A percentile compares a stretch with the other conserved stretches of the same genome.
These are phyloP conservation scores for Colletotrichum sublineola DNA, from an alignment of 2,329 filamentous ascomycete genomes.

Conservation along the genomic window DNA sequence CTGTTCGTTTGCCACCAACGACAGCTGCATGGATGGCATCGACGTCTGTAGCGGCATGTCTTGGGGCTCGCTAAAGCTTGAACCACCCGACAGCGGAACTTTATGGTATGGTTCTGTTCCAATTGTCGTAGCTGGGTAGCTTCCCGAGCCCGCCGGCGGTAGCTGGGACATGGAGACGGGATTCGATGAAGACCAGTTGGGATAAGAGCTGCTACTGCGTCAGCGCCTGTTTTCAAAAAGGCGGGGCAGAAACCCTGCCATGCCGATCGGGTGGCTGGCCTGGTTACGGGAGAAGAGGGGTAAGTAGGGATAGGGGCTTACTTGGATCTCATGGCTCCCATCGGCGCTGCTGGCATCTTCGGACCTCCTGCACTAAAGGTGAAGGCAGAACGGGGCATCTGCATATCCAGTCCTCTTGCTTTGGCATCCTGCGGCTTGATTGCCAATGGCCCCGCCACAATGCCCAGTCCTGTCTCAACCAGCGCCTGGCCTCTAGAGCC, in stretches of 20 bases:
- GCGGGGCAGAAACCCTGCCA: not conserved
- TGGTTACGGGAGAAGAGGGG: not conserved
- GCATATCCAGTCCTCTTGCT: slow-evolving; percentile 64
- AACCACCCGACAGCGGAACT: slow-evolving; percentile 62
- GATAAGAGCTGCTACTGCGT: slow-evolving; percentile 63
- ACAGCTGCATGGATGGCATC: slow-evolving; percentile 67
- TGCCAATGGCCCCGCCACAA: slow-evolving; percentile 69
- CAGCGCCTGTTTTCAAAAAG: slow-evolving; percentile 14
- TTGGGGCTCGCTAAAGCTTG: slow-evolving; percentile 64
- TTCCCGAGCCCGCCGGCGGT: slow-evolving; percentile 59
- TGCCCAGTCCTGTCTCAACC: slow-evolving; percentile 72
- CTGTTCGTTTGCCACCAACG: slow-evolving; percentile 62
- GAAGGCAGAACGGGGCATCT: slow-evolving; percentile 69
- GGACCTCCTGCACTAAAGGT: slow-evolving; percentile 66
- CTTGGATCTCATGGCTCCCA: slow-evolving; percentile 70
- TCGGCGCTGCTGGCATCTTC: slow-evolving; percentile 66
- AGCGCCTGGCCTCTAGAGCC: slow-evolving; percentile 82
- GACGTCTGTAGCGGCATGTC: slow-evolving; percentile 67
- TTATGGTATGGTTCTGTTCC: slow-evolving; percentile 66
- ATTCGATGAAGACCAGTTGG: slow-evolving; percentile 65
- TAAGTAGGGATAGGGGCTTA: slow-evolving; percentile 56
- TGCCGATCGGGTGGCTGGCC: slow-evolving; percentile 10
- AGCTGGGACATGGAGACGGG: slow-evolving; percentile 63
- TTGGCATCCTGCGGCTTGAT: slow-evolving; percentile 69
- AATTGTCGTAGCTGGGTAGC: slow-evolving; percentile 66